Conservation (phyloP, 1,284 basidiomycete genomes). For the Apiotrichum mycotoxinovorans region DNA sequence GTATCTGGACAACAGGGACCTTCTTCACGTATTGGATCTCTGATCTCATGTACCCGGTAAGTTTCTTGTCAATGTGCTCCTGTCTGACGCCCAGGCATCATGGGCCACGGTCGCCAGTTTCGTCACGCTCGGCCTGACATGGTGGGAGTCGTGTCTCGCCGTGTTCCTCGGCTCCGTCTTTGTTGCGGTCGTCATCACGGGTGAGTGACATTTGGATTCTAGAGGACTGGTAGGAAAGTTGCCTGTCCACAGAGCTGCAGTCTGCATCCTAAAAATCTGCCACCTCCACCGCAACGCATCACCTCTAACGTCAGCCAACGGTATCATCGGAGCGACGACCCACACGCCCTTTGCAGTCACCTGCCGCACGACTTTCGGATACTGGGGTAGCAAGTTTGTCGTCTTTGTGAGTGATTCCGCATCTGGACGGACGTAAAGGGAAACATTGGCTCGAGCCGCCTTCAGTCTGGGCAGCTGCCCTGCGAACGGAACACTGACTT, state of each 20-base stretch:
- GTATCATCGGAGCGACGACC: slow-evolving; percentile 66
- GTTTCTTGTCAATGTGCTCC: not conserved
- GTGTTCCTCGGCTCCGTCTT: slow-evolving; percentile 32
- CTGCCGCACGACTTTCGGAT: slow-evolving; percentile 71
- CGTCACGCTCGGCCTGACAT: slow-evolving; percentile 39
- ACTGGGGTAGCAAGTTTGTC: slow-evolving; percentile 55
- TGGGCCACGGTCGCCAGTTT: slow-evolving; percentile 41
- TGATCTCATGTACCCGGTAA: slow-evolving; percentile 10
- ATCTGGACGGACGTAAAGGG: not conserved
- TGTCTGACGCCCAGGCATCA: slow-evolving; percentile 24
- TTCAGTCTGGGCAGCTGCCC: no score
- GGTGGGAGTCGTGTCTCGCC: slow-evolving; percentile 35
- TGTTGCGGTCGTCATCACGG: slow-evolving; percentile 33
- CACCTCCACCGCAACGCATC: not conserved
- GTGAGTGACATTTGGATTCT: slow-evolving; percentile 17
- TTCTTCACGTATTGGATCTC: slow-evolving; percentile 27
- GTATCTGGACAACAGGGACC: slow-evolving; percentile 39
- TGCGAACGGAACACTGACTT: no score
- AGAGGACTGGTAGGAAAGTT: no score
- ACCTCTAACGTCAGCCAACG: slow-evolving; percentile 52
- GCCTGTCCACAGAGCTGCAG: not conserved
- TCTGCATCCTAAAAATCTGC: not conserved
- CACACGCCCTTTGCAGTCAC: slow-evolving; percentile 68
- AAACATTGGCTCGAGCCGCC: no score
- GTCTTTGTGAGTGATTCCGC: slow-evolving; percentile 44